Evolutionary conservation across 1,284 basidiomycete genomes (phyloP).

Genomic region (Tranzscheliella williamsii): DNA sequence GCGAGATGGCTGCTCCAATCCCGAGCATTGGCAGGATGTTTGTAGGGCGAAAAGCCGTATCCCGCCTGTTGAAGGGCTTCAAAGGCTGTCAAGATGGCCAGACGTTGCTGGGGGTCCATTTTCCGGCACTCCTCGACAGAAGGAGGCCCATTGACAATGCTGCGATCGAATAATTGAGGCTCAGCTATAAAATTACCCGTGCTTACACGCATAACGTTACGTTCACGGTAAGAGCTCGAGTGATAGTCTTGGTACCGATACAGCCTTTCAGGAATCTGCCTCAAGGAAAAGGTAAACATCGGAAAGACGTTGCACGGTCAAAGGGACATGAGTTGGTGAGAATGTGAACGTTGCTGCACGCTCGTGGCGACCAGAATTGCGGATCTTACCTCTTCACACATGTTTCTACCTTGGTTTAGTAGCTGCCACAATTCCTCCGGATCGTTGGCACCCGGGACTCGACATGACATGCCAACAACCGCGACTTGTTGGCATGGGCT

Average conservation of each 20-base stretch:
- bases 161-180: conserved; percentile 26
- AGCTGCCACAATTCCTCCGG: conserved; percentile 35
- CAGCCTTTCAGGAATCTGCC: conserved; percentile 25
- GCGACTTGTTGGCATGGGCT: conserved; percentile 34
- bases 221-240: conserved; percentile 30
- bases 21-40: conserved; percentile 7
- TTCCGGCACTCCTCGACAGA: conserved; percentile 15
- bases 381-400: conserved; percentile 28
- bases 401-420: conserved; percentile 27
- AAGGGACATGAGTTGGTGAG: too few species aligned
- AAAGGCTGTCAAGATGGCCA: conserved; percentile 22
- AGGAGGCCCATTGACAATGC: conserved; percentile 5
- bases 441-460: conserved; percentile 36
- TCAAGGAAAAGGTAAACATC: not conserved
- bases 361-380: too few species aligned
- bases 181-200: conserved; percentile 24
- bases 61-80: conserved; percentile 30
- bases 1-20: conserved; percentile 37
- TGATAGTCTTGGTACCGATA: conserved; percentile 41
- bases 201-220: conserved; percentile 41
- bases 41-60: conserved; percentile 19
- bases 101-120: conserved; percentile 40
- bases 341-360: too few species aligned
- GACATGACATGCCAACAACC: conserved; percentile 42
- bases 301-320: too few species aligned